These are phyloP conservation scores for Nicotiana otophora DNA, from an alignment of 257 asterid species.

Conservation along the genomic window DNA sequence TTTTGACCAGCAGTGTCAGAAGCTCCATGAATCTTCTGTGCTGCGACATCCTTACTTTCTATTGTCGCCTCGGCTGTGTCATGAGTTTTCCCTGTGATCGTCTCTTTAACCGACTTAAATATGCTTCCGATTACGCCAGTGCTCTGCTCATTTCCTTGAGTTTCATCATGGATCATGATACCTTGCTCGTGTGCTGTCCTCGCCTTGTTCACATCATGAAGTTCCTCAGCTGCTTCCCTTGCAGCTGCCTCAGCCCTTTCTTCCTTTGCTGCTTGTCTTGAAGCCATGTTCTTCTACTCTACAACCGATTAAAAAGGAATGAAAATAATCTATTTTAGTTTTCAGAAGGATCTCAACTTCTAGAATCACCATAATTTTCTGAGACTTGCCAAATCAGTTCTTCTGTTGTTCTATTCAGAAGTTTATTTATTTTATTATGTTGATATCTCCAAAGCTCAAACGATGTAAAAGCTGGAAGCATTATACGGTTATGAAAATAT, in stretches of 20 bases:
- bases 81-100: slow-evolving; percentile 24
- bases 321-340: background rate
- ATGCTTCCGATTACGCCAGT: slow-evolving; percentile 31
- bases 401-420: background rate
- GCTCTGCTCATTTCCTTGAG: slow-evolving; percentile 6
- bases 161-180: background rate
- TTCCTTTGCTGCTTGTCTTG: slow-evolving; percentile 34
- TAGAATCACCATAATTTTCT: background rate
- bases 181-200: slow-evolving; percentile 15
- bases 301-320: background rate
- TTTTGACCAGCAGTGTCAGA: background rate
- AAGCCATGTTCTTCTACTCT: slow-evolving; percentile 32
- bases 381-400: background rate
- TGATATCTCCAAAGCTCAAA: background rate
- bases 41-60: background rate
- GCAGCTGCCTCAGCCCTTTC: slow-evolving; percentile 59
- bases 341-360: background rate
- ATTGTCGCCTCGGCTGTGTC: slow-evolving; percentile 22
- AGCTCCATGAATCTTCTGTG: background rate
- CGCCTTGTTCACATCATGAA: slow-evolving; percentile 36
- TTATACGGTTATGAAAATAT: too few relatives aligned
- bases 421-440: background rate
- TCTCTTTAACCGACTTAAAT: slow-evolving; percentile 28
- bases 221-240: slow-evolving; percentile 50
- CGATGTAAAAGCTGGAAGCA: background rate